Base-by-base conservation (phyloP, 78 protist genomes). In the Blattamonas nauphoetae region DNA sequence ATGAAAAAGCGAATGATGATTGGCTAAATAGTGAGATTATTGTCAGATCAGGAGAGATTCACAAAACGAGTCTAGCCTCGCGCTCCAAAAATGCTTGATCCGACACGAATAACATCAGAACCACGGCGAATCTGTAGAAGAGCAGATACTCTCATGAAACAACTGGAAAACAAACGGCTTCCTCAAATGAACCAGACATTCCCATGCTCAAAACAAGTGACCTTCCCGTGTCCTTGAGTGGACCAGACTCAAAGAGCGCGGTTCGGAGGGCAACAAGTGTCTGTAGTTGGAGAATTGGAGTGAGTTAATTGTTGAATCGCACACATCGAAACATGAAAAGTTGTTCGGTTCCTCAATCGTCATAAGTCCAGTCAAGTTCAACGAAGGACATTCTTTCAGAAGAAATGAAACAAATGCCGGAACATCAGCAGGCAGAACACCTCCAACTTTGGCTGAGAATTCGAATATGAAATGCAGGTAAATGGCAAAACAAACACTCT, bases 301-400 rank as follows among this genome's bases (percentile, higher is more conserved):
- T 55, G 71, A 55, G 71, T 29, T 55, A 21, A 55, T 55, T 29
- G 21, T 55, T 55, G 55, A 81, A 87, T 11, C n/a, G 4, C 4
- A 21, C 6, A 79, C 83, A 6, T 6, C 21, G 63, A 87, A 87
- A 3, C 4, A 35, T 1, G 44, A 2, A 1, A 32, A 0, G n/a
- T 88, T 63, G 38, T 11, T 64, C 3, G 45, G 86, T 0, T 29
- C 1, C 29, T 85, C 90, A 21, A 88, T 88, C 1, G 90, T 88
- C 90, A 88, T 88, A 4, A 88, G 45, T 78, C 90, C 90, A 21
- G 29, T 1, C 33, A 88, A 0, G 1, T 88, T 1, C 43, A 88
- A 21, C 45, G 77, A 0, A 1, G 87, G 45, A 42, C 90, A 88
- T 6, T 64, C 3, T 1, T 2, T 1, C 29, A 6, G 42, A 42